Evolutionary conservation across 2,329 filamentous ascomycete species (phyloP), one percentile per base, ranked within the genome.

Genomic region (Aspergillus persii): DNA sequence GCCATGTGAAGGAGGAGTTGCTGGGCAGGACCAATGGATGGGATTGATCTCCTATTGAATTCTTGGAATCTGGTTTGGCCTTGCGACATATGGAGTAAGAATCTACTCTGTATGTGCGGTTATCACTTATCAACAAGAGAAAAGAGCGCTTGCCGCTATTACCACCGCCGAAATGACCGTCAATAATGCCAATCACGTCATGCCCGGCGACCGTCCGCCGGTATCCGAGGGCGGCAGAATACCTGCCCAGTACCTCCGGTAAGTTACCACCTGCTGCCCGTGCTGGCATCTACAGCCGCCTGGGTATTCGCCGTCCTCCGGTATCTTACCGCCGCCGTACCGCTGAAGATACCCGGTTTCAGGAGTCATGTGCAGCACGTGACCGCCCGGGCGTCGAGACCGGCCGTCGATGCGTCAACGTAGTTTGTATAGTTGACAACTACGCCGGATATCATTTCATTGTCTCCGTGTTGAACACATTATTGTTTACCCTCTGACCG

Each of bases 101-200:
- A n/a, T 41, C 36, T 41, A 3, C 33, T 36, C 33, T 11, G 33
- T 36, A 36, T 1, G 18, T 23, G 2, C 33, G 33, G 33, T 36
- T 12, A 36, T 36, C 33, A 31, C 30, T 31, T 31, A 5, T 31
- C 30, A 8, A 31, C 30, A 8, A 8, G 8, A 56, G 30, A 56
- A 51, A 46, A 50, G 36, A 41, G 52, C 11, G 49, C 18, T 44
- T 53, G 50, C 41, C 55, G 49, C 49, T 47, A 47, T 53, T 49
- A 53, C 47, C 55, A 36, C 50, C 30, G 50, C 27, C 55, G 36
- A 57, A 57, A 46, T 47, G 41, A 36, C 9, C 11, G 30, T 31
- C 30, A 11, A 39, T 31, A 18, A n/a, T 23, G 41, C 55, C 55
- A 57, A 57, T 57, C 50, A 57, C 11, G 29, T 31, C 41, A 27